These are phyloP conservation scores for Asterella californica DNA, from an alignment of 225 moss, liverwort and hornwort genomes.

Conservation along the genomic window DNA sequence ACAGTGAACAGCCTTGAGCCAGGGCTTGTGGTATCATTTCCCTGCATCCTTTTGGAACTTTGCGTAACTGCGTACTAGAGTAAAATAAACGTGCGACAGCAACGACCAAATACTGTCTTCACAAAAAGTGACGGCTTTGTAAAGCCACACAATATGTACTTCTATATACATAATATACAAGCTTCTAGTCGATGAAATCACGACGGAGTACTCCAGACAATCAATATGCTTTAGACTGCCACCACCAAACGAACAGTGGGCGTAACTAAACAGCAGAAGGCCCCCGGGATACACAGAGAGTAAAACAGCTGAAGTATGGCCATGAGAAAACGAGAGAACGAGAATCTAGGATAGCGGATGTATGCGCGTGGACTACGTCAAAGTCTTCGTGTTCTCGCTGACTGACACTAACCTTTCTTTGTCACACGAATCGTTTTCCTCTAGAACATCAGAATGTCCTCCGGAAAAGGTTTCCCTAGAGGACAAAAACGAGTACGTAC, in stretches of 20 bases:
- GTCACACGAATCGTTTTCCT: background rate
- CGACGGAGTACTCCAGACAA: background rate
- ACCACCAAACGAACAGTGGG: background rate
- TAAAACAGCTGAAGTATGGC: background rate
- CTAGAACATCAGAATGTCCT: background rate
- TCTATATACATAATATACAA: too few relatives aligned
- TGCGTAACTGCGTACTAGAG: too few relatives aligned
- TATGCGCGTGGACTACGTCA: background rate
- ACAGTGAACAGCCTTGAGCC: too few relatives aligned
- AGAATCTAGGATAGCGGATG: background rate
- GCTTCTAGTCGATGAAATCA: background rate
- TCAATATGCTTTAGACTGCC: background rate
- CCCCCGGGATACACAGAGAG: background rate
- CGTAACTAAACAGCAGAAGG: too few relatives aligned
- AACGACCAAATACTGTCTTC: background rate
- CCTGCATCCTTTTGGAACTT: too few relatives aligned
- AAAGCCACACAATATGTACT: background rate
- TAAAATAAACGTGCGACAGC: too few relatives aligned
- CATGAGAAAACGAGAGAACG: background rate
- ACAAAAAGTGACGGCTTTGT: background rate
- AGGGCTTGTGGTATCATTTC: too few relatives aligned
- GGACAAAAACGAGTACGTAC: background rate
- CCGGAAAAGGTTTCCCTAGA: background rate
- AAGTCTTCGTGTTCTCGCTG: background rate
- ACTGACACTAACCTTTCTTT: background rate